Evolutionary conservation across 306 rosid species (phyloP).

Genomic region (Rubus parviflorus): DNA sequence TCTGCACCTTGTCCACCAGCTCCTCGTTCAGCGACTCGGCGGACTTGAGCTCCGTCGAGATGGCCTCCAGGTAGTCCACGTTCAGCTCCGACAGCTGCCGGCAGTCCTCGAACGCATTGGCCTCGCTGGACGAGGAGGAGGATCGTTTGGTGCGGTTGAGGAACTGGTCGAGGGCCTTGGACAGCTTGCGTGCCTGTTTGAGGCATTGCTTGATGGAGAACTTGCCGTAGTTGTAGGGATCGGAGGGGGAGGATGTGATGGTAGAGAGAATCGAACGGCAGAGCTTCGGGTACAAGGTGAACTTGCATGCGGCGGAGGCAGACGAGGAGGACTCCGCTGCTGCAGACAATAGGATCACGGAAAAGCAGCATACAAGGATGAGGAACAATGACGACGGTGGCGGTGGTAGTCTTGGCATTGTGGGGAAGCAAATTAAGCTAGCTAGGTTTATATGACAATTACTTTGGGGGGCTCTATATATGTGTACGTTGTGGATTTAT

Average conservation of each 20-base stretch:
- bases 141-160: slow-evolving; percentile 22
- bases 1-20: slow-evolving; percentile 45
- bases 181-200: slow-evolving; percentile 51
- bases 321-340: background rate
- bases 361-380: background rate
- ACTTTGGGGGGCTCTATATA: background rate
- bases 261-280: slow-evolving; percentile 71
- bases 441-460: no score
- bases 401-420: background rate
- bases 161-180: slow-evolving; percentile 33
- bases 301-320: slow-evolving; percentile 50
- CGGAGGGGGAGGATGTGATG: slow-evolving; percentile 50
- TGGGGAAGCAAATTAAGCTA: no score
- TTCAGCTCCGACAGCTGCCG: slow-evolving; percentile 49
- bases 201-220: slow-evolving; percentile 67
- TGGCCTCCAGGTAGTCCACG: slow-evolving; percentile 50
- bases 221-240: slow-evolving; percentile 58
- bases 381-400: background rate
- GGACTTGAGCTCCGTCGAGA: slow-evolving; percentile 30
- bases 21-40: slow-evolving; percentile 27
- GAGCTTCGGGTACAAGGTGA: slow-evolving; percentile 68
- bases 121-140: slow-evolving; percentile 24
- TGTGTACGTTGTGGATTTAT: background rate
- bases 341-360: background rate
- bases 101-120: slow-evolving; percentile 62